Evolutionary conservation across 208 protist genomes (phyloP).

Genomic region (Acanthamoeba castellanii): DNA sequence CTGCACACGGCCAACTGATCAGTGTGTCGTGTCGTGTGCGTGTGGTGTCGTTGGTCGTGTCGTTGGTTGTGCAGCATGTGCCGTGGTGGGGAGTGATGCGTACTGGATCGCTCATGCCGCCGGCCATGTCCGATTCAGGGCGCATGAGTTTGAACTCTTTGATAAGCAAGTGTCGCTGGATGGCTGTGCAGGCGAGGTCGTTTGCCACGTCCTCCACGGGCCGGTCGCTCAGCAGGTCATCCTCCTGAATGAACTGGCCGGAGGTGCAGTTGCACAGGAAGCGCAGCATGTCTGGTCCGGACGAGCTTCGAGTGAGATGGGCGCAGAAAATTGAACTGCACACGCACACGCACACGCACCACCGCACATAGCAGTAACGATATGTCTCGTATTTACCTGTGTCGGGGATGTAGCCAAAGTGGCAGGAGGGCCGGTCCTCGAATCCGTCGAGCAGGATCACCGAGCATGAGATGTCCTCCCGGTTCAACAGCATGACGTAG

Average conservation of each 20-base stretch:
- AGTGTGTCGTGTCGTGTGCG: background rate
- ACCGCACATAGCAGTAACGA: too few relatives aligned
- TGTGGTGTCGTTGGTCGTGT: background rate
- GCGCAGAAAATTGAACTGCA: background rate
- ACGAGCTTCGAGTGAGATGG: background rate
- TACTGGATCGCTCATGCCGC: background rate
- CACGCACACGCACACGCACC: too few relatives aligned
- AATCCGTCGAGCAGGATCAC: slow-evolving; percentile 65
- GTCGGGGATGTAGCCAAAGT: slow-evolving; percentile 71
- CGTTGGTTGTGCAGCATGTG: background rate
- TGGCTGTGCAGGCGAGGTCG: slow-evolving; percentile 14
- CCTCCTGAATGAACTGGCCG: slow-evolving; percentile 37
- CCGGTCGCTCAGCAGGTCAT: background rate
- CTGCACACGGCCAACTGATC: background rate
- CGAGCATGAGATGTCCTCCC: slow-evolving; percentile 65
- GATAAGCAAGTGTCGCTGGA: slow-evolving; percentile 31
- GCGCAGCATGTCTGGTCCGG: slow-evolving; percentile 22
- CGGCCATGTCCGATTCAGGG: background rate
- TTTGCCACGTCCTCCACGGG: background rate
- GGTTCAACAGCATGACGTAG: slow-evolving; percentile 71
- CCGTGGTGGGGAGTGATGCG: too few relatives aligned
- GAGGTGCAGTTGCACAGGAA: slow-evolving; percentile 55
- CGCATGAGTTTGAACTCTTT: slow-evolving; percentile 50
- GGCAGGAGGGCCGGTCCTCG: slow-evolving; percentile 12
- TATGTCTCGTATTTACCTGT: background rate